These are phyloP conservation scores for Parafenestella ontariensis DNA, from an alignment of 2,329 filamentous ascomycete genomes.

Conservation along the genomic window DNA sequence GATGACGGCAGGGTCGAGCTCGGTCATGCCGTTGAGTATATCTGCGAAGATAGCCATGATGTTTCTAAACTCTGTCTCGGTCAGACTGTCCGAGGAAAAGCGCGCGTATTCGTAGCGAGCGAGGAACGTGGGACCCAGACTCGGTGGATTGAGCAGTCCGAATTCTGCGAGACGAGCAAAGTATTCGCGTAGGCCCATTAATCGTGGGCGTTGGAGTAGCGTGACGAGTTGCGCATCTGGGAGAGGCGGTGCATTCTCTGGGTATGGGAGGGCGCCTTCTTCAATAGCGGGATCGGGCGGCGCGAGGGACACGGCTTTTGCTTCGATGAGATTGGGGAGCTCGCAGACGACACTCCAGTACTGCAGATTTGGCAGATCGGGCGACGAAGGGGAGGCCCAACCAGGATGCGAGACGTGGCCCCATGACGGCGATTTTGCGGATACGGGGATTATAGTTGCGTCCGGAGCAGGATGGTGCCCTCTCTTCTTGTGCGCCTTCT, in stretches of 20 bases:
- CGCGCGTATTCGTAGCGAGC: constrained; percentile 81
- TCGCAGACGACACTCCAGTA: constrained; percentile 83
- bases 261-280: constrained; percentile 22
- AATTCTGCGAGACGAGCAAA: constrained; percentile 72
- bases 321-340: constrained; percentile 88
- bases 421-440: constrained; percentile 68
- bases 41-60: constrained; percentile 87
- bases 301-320: constrained; percentile 86
- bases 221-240: constrained; percentile 73
- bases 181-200: constrained; percentile 82
- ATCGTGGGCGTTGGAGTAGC: constrained; percentile 72
- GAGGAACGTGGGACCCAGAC: constrained; percentile 68
- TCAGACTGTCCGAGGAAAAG: constrained; percentile 75
- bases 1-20: constrained; percentile 64
- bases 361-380: constrained; percentile 79
- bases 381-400: constrained; percentile 81
- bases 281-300: constrained; percentile 61
- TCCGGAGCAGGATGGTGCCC: constrained; percentile 28
- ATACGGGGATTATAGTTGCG: constrained; percentile 49
- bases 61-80: constrained; percentile 73
- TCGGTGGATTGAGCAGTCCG: constrained; percentile 64
- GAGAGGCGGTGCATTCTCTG: constrained; percentile 40
- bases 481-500: constrained; percentile 39
- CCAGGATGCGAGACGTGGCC: constrained; percentile 84
- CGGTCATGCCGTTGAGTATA: constrained; percentile 76